Evolutionary conservation across 352 stramenopile genomes (phyloP), one percentile per base, ranked within the genome.

Genomic region (Globisporangium splendens): DNA sequence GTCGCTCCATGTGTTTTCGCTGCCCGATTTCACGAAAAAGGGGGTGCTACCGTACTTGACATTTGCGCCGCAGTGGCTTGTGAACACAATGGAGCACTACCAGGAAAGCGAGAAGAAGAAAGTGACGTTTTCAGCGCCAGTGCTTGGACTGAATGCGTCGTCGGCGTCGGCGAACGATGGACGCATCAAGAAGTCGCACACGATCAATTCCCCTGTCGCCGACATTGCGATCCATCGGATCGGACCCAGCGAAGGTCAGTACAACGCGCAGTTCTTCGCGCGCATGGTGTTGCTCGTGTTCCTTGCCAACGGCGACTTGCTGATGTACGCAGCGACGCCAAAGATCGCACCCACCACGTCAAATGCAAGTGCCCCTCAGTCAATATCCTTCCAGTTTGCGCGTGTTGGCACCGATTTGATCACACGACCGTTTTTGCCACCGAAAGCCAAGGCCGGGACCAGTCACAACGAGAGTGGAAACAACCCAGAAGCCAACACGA

Each of bases 211-310:
- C 0, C 86, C 86, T 0, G 79, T 95, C 28, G 86, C 86, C 14
- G 86, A 95, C 46, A 91, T 95, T 38, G 69, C 77, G 4, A 91
- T 95, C 48, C 83, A 93, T 53, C 81, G 86, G 18, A 70, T 95
- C 5, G 86, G 86, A 8, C 83, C 86, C 8, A 88, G 75, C 42
- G 86, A 95, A 67, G 81, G 75, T 0, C 74, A 79, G 15, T 59
- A 83, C 18, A 93, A 95, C 43, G 68, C 81, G 10, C 80, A 92
- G 52, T 84, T 86, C 53, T 75, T 95, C 33, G 65, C 77, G 15
- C 77, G 76, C 3, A 93, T 95, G 83, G 83, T 93, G 15, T 61
- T 95, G 52, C 65, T 95, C 4, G 86, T 95, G 21, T 95, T 93
- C 24, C 61, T 95, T 5, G 83, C 86, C 1, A 95, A 95, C 28